Evolutionary conservation across 2,329 filamentous ascomycete genomes (phyloP), one percentile per base, ranked within the genome.

Genomic region (Epicoccum nigrum): DNA sequence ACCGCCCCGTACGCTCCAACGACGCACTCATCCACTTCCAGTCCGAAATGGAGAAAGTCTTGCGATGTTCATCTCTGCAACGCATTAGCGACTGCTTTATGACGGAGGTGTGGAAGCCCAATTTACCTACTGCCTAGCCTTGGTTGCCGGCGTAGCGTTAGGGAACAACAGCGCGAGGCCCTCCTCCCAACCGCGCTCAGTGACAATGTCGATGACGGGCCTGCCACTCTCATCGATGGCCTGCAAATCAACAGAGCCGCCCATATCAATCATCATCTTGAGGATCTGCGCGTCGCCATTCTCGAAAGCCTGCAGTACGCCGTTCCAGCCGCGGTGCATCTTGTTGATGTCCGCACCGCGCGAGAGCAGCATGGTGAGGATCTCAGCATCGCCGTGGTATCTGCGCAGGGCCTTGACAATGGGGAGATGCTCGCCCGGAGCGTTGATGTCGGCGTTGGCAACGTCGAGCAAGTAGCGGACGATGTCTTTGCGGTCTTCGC

Each of bases 391-490:
- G 57, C 86, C 80, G 7, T 78, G 77, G 45, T 81, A 81, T 17
- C 84, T 77, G 3, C 86, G 81, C 35, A 89, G 78, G 2, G 86
- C 84, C 70, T 89, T 89, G 68, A 89, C 85, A 45, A 89, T 80
- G 7, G 86, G 86, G 9, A 89, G 73, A 69, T 89, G 86, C 75
- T 89, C 86, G 16, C 86, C 86, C 0, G 86, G 86, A 0, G 83
- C 77, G 65, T 88, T 88, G 35, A 84, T 79, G 61, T 88, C 84
- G 0, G 86, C 86, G 7, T 80, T 80, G 1, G 80, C 85, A 54
- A 85, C 81, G 40, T 83, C 78, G 50, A 89, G 76, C 8, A 89
- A 78, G 72, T 78, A 88, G 4, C 69, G 69, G 32, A 87, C 83
- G 48, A 88, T 87, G 0, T 82, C 80, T 35, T 79, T 82, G 59